Percentiles rank a stretch among this genome's conserved stretches.
phyloP scores from a whole-genome alignment of 169 alveolate species.

The Plasmodium gonderi region DNA sequence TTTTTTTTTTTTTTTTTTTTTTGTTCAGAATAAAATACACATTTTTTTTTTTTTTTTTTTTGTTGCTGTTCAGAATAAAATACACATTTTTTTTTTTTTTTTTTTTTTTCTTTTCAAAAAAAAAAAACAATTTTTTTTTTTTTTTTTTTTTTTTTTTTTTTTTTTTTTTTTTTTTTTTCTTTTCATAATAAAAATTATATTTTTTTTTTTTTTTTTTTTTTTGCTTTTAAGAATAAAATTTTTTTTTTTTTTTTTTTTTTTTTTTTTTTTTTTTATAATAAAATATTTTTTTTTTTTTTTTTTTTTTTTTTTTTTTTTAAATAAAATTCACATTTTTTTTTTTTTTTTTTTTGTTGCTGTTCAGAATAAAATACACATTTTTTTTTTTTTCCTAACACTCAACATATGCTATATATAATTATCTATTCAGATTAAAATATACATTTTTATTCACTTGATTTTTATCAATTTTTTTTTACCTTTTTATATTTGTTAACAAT shows the following conservation, averaged over 20 bases:
- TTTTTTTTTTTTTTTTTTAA: neutral
- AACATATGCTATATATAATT: neutral
- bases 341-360: neutral
- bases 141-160: neutral
- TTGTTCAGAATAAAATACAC: neutral
- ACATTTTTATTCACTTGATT: neutral
- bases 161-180: constrained; percentile 25
- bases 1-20: neutral
- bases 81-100: neutral
- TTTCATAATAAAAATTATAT: neutral
- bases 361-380: neutral
- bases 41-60: neutral
- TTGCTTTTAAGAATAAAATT: neutral
- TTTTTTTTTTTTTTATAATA: neutral
- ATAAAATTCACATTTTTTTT: neutral
- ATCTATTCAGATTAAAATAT: neutral
- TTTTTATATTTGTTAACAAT: neutral
- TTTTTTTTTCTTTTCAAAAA: neutral
- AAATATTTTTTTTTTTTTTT: neutral
- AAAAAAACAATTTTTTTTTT: neutral
- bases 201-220: neutral
- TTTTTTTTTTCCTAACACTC: neutral
- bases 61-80: neutral
- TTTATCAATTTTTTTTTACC: neutral
- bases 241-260: constrained; percentile 2